Evolutionary conservation across 306 rosid genomes (phyloP).

Genomic region (Acmispon strigosus): DNA sequence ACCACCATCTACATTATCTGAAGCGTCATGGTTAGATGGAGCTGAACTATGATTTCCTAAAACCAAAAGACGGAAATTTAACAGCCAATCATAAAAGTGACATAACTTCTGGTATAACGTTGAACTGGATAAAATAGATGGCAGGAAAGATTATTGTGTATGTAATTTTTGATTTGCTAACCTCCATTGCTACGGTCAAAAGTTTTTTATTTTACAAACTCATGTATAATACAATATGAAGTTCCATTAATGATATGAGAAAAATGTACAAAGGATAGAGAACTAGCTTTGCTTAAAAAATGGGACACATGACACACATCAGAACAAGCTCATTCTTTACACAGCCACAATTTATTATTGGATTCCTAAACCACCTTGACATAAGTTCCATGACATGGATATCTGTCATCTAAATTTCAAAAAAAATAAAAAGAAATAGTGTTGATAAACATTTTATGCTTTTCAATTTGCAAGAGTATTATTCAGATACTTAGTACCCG

Average conservation of each 20-base stretch:
- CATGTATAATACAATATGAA: constrained; percentile 7
- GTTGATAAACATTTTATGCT: neutral
- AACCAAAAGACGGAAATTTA: constrained; percentile 17
- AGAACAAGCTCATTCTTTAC: neutral
- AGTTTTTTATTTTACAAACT: neutral
- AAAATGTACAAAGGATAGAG: neutral
- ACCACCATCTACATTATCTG: constrained; percentile 70
- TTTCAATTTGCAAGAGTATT: neutral
- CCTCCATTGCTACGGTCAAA: neutral
- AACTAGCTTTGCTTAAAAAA: neutral
- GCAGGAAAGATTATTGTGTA: neutral
- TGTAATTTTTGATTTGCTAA: neutral
- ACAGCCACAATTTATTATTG: neutral
- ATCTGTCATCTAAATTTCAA: neutral
- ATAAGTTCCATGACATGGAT: neutral
- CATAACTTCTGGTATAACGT: neutral
- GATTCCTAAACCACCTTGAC: neutral
- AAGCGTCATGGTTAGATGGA: constrained; percentile 38
- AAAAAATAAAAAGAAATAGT: neutral
- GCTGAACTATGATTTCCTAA: constrained; percentile 52
- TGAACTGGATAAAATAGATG: constrained; percentile 4
- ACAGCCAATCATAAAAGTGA: neutral
- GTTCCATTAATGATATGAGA: neutral
- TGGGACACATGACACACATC: neutral
- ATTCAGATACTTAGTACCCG: neutral